These are phyloP conservation scores for Yarrowia divulgata DNA, from an alignment of 805 yeast genomes.

Conservation along the genomic window DNA sequence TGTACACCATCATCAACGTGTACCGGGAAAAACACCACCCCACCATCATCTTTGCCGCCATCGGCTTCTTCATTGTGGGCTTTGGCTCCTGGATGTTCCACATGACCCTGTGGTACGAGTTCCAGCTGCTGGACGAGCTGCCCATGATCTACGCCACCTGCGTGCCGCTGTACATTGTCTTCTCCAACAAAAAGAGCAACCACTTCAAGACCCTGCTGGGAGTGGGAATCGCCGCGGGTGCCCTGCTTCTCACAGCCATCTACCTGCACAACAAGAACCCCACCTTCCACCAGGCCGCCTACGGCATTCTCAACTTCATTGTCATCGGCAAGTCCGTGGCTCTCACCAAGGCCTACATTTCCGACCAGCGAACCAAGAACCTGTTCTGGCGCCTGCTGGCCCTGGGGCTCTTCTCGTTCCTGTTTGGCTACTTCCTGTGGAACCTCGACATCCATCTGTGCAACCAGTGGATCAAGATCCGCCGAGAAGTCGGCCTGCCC, in stretches of 20 bases:
- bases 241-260: slow-evolving; percentile 68
- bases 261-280: slow-evolving; percentile 82
- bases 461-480: slow-evolving; percentile 58
- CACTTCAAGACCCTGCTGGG: slow-evolving; percentile 57
- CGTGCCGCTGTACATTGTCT: slow-evolving; percentile 87
- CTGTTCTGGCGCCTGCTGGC: slow-evolving; percentile 63
- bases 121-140: slow-evolving; percentile 89
- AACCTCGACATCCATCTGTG: slow-evolving; percentile 87
- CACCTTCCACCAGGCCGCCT: slow-evolving; percentile 85
- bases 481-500: slow-evolving; percentile 80
- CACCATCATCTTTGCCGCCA: slow-evolving; percentile 72
- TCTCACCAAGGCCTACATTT: slow-evolving; percentile 62
- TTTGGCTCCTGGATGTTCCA: slow-evolving; percentile 95
- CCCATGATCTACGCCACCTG: slow-evolving; percentile 99
- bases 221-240: slow-evolving; percentile 58
- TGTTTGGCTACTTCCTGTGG: slow-evolving; percentile 84
- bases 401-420: slow-evolving; percentile 67
- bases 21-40: slow-evolving; percentile 66
- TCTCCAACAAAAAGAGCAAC: slow-evolving; percentile 61
- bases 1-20: slow-evolving; percentile 69
- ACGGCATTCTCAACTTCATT: slow-evolving; percentile 76
- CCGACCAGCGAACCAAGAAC: slow-evolving; percentile 56
- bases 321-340: slow-evolving; percentile 68
- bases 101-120: slow-evolving; percentile 90
- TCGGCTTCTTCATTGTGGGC: slow-evolving; percentile 90